phyloP scores from a whole-genome alignment of 768 basidiomycete genomes.

The Xerocomellus intermedius region DNA sequence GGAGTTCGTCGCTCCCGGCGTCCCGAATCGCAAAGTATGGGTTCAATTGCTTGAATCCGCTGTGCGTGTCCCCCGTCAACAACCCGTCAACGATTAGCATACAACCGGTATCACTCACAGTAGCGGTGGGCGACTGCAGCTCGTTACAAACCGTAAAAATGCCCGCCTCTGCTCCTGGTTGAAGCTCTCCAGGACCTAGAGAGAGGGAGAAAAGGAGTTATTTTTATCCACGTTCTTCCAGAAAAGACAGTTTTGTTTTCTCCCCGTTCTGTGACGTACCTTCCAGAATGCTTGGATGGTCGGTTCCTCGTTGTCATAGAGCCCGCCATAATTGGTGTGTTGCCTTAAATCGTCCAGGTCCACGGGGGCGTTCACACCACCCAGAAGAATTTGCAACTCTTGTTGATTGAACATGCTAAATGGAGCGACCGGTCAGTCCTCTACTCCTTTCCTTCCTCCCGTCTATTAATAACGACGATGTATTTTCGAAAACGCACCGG shows the following conservation, averaged over 20 bases:
- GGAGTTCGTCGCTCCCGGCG: constrained; percentile 65
- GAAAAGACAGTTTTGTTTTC: background rate
- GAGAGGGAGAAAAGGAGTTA: background rate
- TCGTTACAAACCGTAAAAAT: constrained; percentile 89
- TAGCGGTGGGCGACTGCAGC: constrained; percentile 85
- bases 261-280: constrained; percentile 38
- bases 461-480: background rate
- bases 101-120: constrained; percentile 49
- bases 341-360: constrained; percentile 77
- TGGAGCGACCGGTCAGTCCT: constrained; percentile 8
- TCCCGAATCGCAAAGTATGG: constrained; percentile 90
- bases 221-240: background rate
- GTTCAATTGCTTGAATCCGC: constrained; percentile 82
- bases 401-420: constrained; percentile 95
- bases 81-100: background rate
- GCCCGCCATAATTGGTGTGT: constrained; percentile 81
- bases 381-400: constrained; percentile 89
- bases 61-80: constrained; percentile 23
- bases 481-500: constrained; percentile 39
- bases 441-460: no score
- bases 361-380: constrained; percentile 82
- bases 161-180: constrained; percentile 75
- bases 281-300: constrained; percentile 86
- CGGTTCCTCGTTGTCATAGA: constrained; percentile 65
- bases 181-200: constrained; percentile 73